Evolutionary conservation across 1,139 yeast species (phyloP), one percentile per base, ranked within the genome.

Genomic region (Debaryomyces robertsiae): DNA sequence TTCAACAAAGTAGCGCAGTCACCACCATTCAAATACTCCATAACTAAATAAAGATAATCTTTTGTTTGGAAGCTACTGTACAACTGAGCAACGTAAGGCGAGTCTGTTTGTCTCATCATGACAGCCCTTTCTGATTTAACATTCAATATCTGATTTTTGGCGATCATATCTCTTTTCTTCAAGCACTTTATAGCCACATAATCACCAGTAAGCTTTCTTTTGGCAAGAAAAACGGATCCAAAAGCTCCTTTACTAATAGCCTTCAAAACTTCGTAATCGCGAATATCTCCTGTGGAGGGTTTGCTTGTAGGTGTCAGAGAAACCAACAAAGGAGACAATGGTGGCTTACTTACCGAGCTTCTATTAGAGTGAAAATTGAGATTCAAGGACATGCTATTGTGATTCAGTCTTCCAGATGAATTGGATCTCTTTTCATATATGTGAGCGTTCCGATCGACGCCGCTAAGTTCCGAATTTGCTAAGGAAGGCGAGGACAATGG

Each of bases 171-270:
- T 4, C 95, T 79, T 61, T 94, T 94, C 52, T 84, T 87, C 47
- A 94, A 69, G n/a, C 91, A 94, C 60, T 94, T 94, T 46, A 94
- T 90, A 1, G 99, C 98, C 52, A 87, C 94, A 59, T 90, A 87
- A 48, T 94, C 98, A 2, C 98, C 97, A 0, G 98, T 93, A 10
- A 85, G 63, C 52, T 81, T 84, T 52, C 94, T 77, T 48, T 84
- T 80, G 0, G 96, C 93, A 13, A 94, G 69, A 58, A 83, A 93
- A 1, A 94, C 99, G 30, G 95, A 85, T 0, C 98, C 98, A 70
- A 91, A 94, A 0, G 99, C 98, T 24, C 99, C 99, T 57, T 89
- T 88, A 57, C 96, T 87, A 40, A 94, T 90, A 0, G 98, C 96
- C 57, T 90, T 90, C 43, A 94, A 70, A 27, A 93, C 81, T 52